Conservation (phyloP, 768 basidiomycete species). For the Tylopilus plumbeoviolaceoides region DNA sequence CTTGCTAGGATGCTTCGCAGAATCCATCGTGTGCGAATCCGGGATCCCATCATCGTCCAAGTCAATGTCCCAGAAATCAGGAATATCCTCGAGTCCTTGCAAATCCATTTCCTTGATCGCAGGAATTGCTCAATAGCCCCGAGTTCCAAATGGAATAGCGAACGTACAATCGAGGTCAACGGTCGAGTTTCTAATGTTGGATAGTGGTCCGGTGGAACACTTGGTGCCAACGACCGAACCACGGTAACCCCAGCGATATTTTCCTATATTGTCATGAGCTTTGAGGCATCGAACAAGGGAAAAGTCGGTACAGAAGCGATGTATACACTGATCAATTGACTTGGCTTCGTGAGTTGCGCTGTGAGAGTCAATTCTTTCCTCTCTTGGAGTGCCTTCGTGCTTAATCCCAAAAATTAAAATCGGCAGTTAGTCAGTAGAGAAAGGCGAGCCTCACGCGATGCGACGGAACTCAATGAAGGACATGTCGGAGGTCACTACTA, state of each 20-base stretch:
- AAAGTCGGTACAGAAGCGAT: conserved; percentile 52
- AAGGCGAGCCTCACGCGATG: conserved; percentile 51
- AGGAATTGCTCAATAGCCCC: conserved; percentile 3
- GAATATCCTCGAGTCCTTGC: conserved; percentile 61
- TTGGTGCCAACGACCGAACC: conserved; percentile 53
- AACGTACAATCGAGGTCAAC: conserved; percentile 49
- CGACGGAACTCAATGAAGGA: conserved; percentile 76
- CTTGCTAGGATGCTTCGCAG: conserved; percentile 29
- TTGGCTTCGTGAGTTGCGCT: conserved; percentile 65
- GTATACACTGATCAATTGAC: conserved; percentile 59
- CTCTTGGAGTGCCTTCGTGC: conserved; percentile 63
- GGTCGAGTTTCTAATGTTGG: conserved; percentile 73
- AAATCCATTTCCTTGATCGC: conserved; percentile 56
- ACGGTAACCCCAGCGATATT: conserved; percentile 63
- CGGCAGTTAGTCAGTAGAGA: neutral
- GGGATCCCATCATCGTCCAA: conserved; percentile 26
- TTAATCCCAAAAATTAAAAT: conserved; percentile 27
- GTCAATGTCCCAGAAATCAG: conserved; percentile 61
- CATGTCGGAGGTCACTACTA: conserved; percentile 73
- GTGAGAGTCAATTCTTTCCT: conserved; percentile 57
- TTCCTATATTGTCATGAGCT: conserved; percentile 48
- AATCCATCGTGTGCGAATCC: conserved; percentile 29
- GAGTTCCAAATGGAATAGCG: neutral
- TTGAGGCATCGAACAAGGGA: conserved; percentile 9
- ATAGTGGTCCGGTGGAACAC: conserved; percentile 49